A percentile compares a stretch with the other conserved stretches of the same genome.
Conservation (phyloP, 352 stramenopile genomes). For the Discostella stelligera region DNA sequence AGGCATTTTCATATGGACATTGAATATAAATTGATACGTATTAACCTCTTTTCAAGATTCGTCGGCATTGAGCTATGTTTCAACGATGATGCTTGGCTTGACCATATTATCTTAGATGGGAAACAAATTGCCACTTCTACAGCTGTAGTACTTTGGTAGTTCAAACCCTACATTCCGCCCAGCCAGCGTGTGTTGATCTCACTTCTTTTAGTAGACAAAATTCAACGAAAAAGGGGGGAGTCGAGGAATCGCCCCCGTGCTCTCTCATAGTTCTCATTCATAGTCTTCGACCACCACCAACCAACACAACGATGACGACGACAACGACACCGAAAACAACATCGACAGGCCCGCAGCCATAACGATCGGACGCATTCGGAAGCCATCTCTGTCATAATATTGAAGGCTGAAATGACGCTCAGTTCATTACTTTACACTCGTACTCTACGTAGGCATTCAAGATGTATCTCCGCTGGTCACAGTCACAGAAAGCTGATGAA, state of each 20-base stretch:
- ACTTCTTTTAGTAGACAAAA: too few species aligned
- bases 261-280: too few species aligned
- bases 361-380: background rate
- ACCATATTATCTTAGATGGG: background rate
- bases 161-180: too few species aligned
- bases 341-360: background rate
- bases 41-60: background rate
- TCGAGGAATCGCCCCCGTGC: too few species aligned
- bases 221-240: too few species aligned
- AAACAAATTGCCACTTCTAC: too few species aligned
- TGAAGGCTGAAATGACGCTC: slow-evolving; percentile 1
- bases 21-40: slow-evolving; percentile 1
- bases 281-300: too few species aligned
- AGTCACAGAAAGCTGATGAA: background rate
- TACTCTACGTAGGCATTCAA: slow-evolving; percentile 8
- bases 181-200: too few species aligned
- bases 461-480: background rate
- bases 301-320: too few species aligned
- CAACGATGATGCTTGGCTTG: background rate
- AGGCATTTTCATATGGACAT: slow-evolving; percentile 92
- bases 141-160: too few species aligned
- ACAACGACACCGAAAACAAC: too few species aligned
- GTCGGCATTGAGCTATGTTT: background rate
- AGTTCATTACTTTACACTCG: background rate
- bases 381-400: background rate